A percentile compares a stretch with the other conserved stretches of the same genome.
phyloP scores from a whole-genome alignment of 2,329 filamentous ascomycete species.

The Neoarthrinium moseri region DNA sequence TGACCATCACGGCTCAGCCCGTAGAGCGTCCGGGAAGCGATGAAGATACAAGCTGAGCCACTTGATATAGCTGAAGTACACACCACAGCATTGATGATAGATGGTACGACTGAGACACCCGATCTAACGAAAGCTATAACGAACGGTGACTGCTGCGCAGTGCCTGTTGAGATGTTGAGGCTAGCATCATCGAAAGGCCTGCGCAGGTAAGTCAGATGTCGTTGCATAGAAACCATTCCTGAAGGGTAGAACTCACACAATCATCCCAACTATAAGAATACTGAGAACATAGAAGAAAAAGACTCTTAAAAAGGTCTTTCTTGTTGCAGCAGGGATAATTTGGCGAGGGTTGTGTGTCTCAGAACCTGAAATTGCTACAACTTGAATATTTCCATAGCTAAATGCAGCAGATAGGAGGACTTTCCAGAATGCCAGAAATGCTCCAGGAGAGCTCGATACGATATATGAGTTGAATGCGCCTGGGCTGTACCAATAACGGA shows the following conservation, averaged over 20 bases:
- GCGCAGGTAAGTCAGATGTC: too few species aligned
- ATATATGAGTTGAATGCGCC: not conserved
- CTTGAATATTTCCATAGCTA: not conserved
- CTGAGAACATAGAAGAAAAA: conserved; percentile 4
- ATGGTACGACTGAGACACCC: conserved; percentile 1
- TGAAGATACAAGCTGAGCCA: conserved; percentile 4
- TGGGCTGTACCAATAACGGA: conserved; percentile 1
- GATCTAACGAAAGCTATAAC: conserved; percentile 5
- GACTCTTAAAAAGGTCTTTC: not conserved
- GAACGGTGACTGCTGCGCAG: conserved; percentile 1
- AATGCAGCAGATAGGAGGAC: conserved; percentile 5
- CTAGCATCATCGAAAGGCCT: not conserved
- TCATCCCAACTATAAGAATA: conserved; percentile 3
- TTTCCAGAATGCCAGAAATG: not conserved
- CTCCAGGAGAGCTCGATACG: not conserved
- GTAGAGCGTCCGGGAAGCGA: conserved; percentile 5
- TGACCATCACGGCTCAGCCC: conserved; percentile 3
- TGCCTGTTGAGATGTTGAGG: conserved; percentile 1
- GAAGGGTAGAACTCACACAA: too few species aligned
- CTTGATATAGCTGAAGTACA: not conserved
- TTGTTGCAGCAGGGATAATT: not conserved
- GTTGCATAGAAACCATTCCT: too few species aligned
- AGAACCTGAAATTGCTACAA: conserved; percentile 1
- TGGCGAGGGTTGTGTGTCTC: conserved; percentile 6
- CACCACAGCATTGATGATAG: conserved; percentile 8